Base-by-base conservation (phyloP, 2,329 filamentous ascomycete genomes). In the Drechslerella coelobrocha region DNA sequence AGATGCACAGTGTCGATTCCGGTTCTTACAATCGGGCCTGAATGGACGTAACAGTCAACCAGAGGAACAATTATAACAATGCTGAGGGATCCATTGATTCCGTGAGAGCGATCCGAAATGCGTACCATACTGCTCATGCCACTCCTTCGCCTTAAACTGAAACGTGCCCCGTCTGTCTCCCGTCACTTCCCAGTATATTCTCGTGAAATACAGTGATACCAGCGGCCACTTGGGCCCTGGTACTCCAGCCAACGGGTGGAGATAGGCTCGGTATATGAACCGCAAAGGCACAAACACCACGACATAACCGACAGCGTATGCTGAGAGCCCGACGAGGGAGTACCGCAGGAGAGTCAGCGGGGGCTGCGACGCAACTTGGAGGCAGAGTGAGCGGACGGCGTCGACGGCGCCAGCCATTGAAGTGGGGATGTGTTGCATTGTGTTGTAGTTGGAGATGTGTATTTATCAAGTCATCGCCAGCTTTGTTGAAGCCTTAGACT, bases 21-120 rank as follows among this genome's bases (percentile, higher is more conserved):
- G 72, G 80, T 80, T 37, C 80, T 78, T 48, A 80, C 75, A 43
- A 81, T 79, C 5, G 77, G 76, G 4, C 76, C 76, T 78, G 47
- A 12, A 39, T 23, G 10, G 14, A 17, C 39, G 2, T n/a, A 51
- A 17, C 39, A 34, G 31, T 41, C 34, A 34, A 26, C 21, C 27
- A 6, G 8, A 45, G 17, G 17, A 37, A 14, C 26, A 8, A 14
- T 19, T 23, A 37, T 52, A 21, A 14, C 10, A 14, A 10, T 50
- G 8, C n/a, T 37, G 24, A 19, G 3, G 29, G 1, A 50, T 37
- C n/a, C 27, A 50, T 34, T 17, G 23, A n/a, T 14, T 45, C 2
- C 19, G 7, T 7, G 9, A 31, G 19, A 48, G 12, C 34, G 23
- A 21, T 1, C 7, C 6, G 29, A 34, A 12, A 45, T 27, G 37